Evolutionary conservation across 495 filamentous ascomycete genomes (phyloP), one percentile per base, ranked within the genome.

Genomic region (Aspergillus sparsus): DNA sequence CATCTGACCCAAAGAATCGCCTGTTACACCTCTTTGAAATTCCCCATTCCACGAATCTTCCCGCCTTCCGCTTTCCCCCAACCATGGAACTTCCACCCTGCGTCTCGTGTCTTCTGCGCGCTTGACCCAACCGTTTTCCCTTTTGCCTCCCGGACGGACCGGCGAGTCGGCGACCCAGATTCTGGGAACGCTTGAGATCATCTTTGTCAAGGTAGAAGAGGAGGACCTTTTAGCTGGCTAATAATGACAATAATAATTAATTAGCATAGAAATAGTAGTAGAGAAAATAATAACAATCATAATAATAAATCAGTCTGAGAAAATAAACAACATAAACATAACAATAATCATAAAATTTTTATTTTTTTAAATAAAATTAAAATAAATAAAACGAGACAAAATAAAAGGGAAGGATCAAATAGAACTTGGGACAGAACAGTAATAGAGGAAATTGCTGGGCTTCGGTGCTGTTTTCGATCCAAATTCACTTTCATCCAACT

Each of bases 121-220:
- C 60, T 68, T 68, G 66, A 58, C 64, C 64, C 60, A 63, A 60
- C 64, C 57, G 60, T 66, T 63, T 66, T 62, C 47, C 21, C 46
- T 47, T 62, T 65, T 64, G 56, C 66, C 63, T 66, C 64, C 60
- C 67, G 67, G 55, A 61, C 67, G 67, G 67, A 69, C 64, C 67
- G 67, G 58, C 61, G 60, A 68, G 62, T 63, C 66, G 60, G 60
- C 53, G 53, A 62, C 65, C 65, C 65, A 67, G 46, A 62, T 35
- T 58, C 42, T 47, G 44, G 44, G 44, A 47, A 21, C 44, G 15
- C 37, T 47, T 47, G n/a, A 21, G 44, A 21, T 21, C 44, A 47
- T 16, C 44, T 47, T 7, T 11, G 37, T n/a, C 7, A 3, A 41
- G 37, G n/a, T 41, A n/a, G n/a, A n/a, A n/a, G n/a, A n/a, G n/a